phyloP scores from a whole-genome alignment of 306 rosid species.

The Urtica urens region DNA sequence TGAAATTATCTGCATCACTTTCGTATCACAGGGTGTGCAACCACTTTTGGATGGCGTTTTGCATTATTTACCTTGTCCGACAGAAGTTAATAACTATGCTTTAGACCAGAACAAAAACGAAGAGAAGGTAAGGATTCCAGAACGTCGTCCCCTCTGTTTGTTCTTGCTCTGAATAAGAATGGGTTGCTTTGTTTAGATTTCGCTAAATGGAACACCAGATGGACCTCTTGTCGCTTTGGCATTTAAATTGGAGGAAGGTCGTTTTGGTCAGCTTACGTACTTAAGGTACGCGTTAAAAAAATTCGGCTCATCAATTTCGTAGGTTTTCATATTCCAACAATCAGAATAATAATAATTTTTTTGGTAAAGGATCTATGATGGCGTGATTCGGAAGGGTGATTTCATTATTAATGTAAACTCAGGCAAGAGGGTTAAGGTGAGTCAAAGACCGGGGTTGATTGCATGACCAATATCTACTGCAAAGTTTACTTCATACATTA shows the following conservation, averaged over 20 bases:
- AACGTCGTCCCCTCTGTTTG: background rate
- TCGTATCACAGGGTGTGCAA: constrained; percentile 75
- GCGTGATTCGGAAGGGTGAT: constrained; percentile 89
- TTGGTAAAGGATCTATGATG: constrained; percentile 72
- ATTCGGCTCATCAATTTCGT: constrained; percentile 8
- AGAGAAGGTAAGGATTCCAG: constrained; percentile 54
- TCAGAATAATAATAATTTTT: constrained; percentile 9
- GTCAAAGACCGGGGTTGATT: constrained; percentile 11
- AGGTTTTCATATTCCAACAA: constrained; percentile 1
- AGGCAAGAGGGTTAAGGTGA: constrained; percentile 86
- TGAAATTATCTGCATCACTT: constrained; percentile 17
- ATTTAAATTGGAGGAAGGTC: constrained; percentile 94
- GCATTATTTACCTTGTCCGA: constrained; percentile 86
- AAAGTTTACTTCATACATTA: too few relatives aligned
- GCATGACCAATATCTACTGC: background rate
- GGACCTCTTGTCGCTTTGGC: constrained; percentile 97
- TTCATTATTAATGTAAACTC: constrained; percentile 75
- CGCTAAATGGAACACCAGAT: constrained; percentile 66
- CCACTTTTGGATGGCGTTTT: constrained; percentile 90
- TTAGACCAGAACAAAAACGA: constrained; percentile 81
- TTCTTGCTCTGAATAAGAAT: constrained; percentile 12
- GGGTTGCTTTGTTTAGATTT: constrained; percentile 39
- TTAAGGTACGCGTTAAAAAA: constrained; percentile 47
- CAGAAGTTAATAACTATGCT: constrained; percentile 80
- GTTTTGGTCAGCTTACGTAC: constrained; percentile 88